A percentile compares a stretch with the other conserved stretches of the same genome.
phyloP scores from a whole-genome alignment of 2,329 filamentous ascomycete genomes.

The Rhytidhysteron rufulum region DNA sequence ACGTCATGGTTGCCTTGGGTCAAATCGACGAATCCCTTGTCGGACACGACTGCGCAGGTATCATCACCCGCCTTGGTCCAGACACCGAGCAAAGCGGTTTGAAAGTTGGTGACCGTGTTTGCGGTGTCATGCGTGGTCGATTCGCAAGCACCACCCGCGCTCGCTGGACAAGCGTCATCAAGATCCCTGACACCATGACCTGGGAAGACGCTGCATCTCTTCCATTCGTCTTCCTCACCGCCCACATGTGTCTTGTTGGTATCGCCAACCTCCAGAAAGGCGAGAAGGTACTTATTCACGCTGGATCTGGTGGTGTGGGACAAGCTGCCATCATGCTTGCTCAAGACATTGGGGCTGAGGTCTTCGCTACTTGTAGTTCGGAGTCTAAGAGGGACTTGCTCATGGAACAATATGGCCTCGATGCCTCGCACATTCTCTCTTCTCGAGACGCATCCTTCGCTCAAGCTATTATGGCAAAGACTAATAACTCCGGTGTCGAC shows the following conservation, averaged over 20 bases:
- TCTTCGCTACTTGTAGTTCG: constrained; percentile 11
- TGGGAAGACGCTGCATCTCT: constrained; percentile 6
- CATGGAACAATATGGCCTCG: constrained; percentile 6
- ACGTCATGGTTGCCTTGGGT: constrained; percentile 10
- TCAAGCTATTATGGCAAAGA: constrained; percentile 12
- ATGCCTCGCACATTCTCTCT: constrained; percentile 18
- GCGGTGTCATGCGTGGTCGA: constrained; percentile 9
- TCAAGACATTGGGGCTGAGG: constrained; percentile 4
- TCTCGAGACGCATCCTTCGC: constrained; percentile 17
- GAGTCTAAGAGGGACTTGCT: constrained; percentile 7
- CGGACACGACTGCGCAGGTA: background rate
- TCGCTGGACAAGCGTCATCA: background rate
- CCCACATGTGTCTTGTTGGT: constrained; percentile 13
- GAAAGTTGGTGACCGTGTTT: constrained; percentile 3
- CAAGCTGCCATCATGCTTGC: constrained; percentile 12
- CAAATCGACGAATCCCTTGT: constrained; percentile 12
- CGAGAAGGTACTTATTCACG: constrained; percentile 18
- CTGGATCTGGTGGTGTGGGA: constrained; percentile 11
- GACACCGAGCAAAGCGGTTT: background rate
- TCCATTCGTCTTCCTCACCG: constrained; percentile 2
- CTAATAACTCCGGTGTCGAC: constrained; percentile 20
- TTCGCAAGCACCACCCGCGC: background rate
- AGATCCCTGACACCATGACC: constrained; percentile 2
- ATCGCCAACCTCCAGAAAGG: constrained; percentile 17
- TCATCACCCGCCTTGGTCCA: background rate